Evolutionary conservation across 768 basidiomycete genomes (phyloP).

Genomic region (Sistotremastrum niveocremeum): DNA sequence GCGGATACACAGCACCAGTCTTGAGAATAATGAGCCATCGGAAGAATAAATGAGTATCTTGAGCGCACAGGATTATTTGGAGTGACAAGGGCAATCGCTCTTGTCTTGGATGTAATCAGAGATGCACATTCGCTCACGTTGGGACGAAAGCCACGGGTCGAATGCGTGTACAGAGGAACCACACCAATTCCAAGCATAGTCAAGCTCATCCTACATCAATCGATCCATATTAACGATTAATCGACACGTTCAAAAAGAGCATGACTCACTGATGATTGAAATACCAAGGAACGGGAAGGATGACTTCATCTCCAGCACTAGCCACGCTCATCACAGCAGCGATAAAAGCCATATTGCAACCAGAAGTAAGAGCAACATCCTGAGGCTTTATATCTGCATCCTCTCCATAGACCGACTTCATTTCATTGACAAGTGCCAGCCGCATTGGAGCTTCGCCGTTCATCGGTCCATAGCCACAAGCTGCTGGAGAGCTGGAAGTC

Average conservation of each 20-base stretch:
- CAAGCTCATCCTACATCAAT: constrained; percentile 44
- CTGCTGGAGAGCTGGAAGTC: constrained; percentile 27
- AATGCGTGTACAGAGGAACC: constrained; percentile 37
- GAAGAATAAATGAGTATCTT: neutral
- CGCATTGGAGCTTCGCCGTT: constrained; percentile 45
- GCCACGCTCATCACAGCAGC: constrained; percentile 48
- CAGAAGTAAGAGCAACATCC: constrained; percentile 57
- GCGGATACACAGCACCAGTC: constrained; percentile 61
- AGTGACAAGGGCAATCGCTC: constrained; percentile 60
- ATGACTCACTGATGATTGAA: constrained; percentile 46
- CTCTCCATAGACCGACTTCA: constrained; percentile 41
- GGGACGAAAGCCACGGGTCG: constrained; percentile 46
- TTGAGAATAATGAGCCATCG: constrained; percentile 10
- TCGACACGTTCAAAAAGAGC: constrained; percentile 2
- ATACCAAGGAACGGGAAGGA: constrained; percentile 67
- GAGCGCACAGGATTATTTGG: constrained; percentile 57
- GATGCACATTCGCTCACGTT: constrained; percentile 33
- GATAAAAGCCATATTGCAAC: constrained; percentile 63
- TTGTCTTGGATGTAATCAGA: constrained; percentile 44
- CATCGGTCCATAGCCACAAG: constrained; percentile 44
- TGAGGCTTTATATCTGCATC: constrained; percentile 32
- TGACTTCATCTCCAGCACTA: constrained; percentile 56
- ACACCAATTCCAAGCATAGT: constrained; percentile 47
- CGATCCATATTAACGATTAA: neutral
- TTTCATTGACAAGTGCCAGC: constrained; percentile 42